phyloP scores from a whole-genome alignment of 2,329 filamentous ascomycete species.

The Neofusicoccum laricinum region DNA sequence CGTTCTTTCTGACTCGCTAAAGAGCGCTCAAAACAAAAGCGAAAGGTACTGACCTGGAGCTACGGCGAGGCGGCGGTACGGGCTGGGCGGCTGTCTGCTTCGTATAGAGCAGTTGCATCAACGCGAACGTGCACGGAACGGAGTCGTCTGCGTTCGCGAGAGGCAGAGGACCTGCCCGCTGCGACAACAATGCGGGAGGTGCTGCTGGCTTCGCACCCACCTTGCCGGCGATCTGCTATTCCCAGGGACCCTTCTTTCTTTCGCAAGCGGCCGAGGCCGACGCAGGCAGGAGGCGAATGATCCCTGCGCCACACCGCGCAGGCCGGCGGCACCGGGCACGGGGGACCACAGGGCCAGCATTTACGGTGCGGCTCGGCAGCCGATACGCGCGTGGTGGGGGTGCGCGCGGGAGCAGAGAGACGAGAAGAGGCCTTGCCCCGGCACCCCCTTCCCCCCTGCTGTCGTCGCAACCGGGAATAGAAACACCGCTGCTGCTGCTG shows the following conservation, averaged over 20 bases:
- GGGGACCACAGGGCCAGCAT: no score
- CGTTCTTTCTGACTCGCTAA: neutral
- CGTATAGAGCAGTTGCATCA: neutral
- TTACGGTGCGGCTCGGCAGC: conserved; percentile 12
- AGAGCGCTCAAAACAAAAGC: neutral
- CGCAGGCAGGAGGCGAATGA: neutral
- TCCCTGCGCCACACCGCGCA: neutral
- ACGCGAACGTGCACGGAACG: neutral
- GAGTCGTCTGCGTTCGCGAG: no score
- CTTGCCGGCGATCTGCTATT: neutral
- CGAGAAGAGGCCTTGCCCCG: neutral
- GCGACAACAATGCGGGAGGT: no score
- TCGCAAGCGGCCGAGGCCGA: neutral
- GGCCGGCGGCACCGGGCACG: no score
- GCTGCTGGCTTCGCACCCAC: neutral
- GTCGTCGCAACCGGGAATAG: neutral
- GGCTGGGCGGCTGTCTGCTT: neutral
- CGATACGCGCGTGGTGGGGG: neutral
- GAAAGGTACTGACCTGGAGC: neutral
- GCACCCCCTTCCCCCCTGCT: neutral
- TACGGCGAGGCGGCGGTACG: neutral
- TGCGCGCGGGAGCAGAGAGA: neutral
- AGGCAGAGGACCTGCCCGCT: no score
- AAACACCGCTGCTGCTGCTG: neutral
- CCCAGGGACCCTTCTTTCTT: neutral